Evolutionary conservation across 1,284 basidiomycete genomes (phyloP).

Genomic region (Ustilago tritici): DNA sequence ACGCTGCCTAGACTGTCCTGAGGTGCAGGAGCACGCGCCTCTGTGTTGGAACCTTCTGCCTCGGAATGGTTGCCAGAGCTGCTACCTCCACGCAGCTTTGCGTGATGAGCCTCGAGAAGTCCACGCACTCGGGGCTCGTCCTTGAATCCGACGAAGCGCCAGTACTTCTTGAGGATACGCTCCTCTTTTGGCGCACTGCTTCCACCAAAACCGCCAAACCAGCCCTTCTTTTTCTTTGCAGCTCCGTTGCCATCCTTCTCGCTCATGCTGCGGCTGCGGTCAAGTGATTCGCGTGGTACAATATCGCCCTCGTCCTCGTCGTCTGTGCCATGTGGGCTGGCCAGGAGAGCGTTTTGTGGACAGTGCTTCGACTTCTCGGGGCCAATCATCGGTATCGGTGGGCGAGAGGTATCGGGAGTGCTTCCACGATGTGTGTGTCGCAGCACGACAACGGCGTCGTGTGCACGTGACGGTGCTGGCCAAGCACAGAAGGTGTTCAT

Average conservation of each 20-base stretch:
- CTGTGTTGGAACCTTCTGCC: conserved; percentile 6
- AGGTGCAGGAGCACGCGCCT: conserved; percentile 21
- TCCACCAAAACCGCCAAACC: conserved; percentile 56
- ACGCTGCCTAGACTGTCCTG: conserved; percentile 42
- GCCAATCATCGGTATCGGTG: conserved; percentile 35
- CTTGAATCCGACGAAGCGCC: conserved; percentile 71
- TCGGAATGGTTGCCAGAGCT: conserved; percentile 11
- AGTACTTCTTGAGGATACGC: conserved; percentile 67
- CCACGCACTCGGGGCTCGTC: conserved; percentile 61
- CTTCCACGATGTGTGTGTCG: conserved; percentile 54
- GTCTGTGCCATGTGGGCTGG: conserved; percentile 38
- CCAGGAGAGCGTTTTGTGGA: conserved; percentile 32
- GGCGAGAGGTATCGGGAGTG: conserved; percentile 26
- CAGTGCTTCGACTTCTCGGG: conserved; percentile 49
- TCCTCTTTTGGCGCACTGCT: conserved; percentile 56
- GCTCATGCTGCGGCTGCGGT: conserved; percentile 29
- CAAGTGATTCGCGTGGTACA: conserved; percentile 68
- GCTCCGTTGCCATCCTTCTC: conserved; percentile 18
- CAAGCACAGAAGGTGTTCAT: conserved; percentile 71
- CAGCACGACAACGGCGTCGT: conserved; percentile 69
- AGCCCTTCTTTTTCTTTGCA: conserved; percentile 52
- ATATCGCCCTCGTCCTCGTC: conserved; percentile 65
- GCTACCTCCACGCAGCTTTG: conserved; percentile 31
- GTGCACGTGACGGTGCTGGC: conserved; percentile 67
- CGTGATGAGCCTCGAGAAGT: conserved; percentile 57